Conservation (phyloP, 1,284 basidiomycete genomes). For the Termitomyces sp. region DNA sequence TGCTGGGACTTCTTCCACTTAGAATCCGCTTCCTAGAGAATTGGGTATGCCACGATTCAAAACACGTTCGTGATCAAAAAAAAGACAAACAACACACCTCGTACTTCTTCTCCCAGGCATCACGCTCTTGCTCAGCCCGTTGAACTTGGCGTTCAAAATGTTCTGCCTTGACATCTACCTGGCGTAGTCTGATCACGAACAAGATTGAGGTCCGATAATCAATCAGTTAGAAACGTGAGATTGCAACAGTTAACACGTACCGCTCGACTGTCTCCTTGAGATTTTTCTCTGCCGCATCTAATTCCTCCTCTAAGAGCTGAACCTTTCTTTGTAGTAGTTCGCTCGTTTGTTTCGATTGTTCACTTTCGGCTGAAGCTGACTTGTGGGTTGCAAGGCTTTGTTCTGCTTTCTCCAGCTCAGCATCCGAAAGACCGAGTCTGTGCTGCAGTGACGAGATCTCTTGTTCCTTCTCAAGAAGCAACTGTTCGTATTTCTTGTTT, state of each 20-base stretch:
- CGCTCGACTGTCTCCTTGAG: conserved; percentile 96
- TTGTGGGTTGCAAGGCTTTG: conserved; percentile 71
- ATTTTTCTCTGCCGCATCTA: conserved; percentile 95
- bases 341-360: conserved; percentile 68
- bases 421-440: conserved; percentile 68
- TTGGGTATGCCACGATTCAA: conserved; percentile 3
- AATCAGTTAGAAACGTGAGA: conserved; percentile 14
- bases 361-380: conserved; percentile 64
- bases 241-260: conserved; percentile 45
- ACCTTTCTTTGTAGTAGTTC: conserved; percentile 86
- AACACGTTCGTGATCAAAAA: neutral
- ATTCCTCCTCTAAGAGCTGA: conserved; percentile 89
- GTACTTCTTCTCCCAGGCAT: conserved; percentile 92
- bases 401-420: conserved; percentile 77
- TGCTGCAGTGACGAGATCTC: conserved; percentile 82
- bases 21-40: conserved; percentile 60
- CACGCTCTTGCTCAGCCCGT: conserved; percentile 87
- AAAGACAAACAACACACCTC: conserved; percentile 53
- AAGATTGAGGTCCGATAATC: conserved; percentile 10
- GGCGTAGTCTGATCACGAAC: conserved; percentile 68
- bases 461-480: conserved; percentile 82
- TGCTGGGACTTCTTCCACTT: conserved; percentile 77
- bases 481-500: conserved; percentile 82
- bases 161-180: conserved; percentile 98
- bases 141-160: conserved; percentile 94